Evolutionary conservation across 169 alveolate species (phyloP).

Genomic region (Toxoplasma gondii): DNA sequence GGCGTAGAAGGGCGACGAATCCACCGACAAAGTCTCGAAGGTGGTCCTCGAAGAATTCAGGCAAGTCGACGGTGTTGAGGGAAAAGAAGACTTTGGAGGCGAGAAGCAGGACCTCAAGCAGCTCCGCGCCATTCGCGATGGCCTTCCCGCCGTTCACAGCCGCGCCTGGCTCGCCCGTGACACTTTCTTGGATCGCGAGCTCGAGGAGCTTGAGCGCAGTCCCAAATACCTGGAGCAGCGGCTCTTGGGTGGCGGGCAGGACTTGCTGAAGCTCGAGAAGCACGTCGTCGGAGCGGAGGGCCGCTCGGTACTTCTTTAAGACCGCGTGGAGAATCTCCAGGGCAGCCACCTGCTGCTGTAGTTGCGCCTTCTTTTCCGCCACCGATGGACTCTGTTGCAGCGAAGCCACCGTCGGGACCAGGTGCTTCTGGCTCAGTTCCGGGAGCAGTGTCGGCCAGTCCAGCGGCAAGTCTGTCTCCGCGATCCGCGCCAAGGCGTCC

Average conservation of each 20-base stretch:
- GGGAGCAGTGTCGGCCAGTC: conserved; percentile 61
- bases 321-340: conserved; percentile 44
- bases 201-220: conserved; percentile 29
- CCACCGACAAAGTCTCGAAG: conserved; percentile 17
- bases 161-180: neutral
- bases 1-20: conserved; percentile 24
- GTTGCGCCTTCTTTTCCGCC: neutral
- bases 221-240: conserved; percentile 26
- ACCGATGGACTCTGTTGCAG: conserved; percentile 34
- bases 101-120: neutral
- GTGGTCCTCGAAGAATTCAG: conserved; percentile 66
- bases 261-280: conserved; percentile 42
- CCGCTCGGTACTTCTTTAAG: conserved; percentile 49
- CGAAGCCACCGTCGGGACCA: conserved; percentile 14
- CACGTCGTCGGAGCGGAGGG: conserved; percentile 48
- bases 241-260: conserved; percentile 43
- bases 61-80: conserved; percentile 53
- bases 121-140: neutral
- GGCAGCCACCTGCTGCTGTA: conserved; percentile 3
- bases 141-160: neutral
- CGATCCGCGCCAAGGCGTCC: conserved; percentile 47
- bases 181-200: neutral
- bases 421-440: conserved; percentile 29
- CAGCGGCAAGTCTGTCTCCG: conserved; percentile 56
- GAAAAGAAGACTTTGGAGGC: conserved; percentile 43